Evolutionary conservation across 192 early-diverging fungal genomes (phyloP).

Genomic region (Allomyces javanicus): DNA sequence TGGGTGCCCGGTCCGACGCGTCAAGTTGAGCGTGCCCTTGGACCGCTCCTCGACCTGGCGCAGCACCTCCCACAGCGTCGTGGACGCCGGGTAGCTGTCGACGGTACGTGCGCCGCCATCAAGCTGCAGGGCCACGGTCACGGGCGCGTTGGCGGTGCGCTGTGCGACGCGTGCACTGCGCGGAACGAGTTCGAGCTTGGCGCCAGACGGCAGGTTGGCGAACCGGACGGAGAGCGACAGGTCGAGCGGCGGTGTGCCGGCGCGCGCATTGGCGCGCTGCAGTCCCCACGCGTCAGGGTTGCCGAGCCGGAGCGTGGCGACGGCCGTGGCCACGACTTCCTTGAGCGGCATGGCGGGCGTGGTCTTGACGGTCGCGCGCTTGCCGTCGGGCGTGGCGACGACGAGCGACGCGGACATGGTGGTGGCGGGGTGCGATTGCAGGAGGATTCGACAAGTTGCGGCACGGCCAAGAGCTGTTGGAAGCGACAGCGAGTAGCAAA

Average conservation of each 20-base stretch:
- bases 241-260: slow-evolving; percentile 41
- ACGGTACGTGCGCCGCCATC: slow-evolving; percentile 45
- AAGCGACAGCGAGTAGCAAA: no score
- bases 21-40: slow-evolving; percentile 30
- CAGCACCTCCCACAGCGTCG: slow-evolving; percentile 53
- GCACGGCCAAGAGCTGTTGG: no score
- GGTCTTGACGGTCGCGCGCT: slow-evolving; percentile 37
- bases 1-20: slow-evolving; percentile 16
- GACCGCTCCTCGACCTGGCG: slow-evolving; percentile 26
- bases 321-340: slow-evolving; percentile 36
- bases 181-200: slow-evolving; percentile 41
- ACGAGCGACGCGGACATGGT: slow-evolving; percentile 38
- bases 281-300: slow-evolving; percentile 35
- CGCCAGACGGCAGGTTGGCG: slow-evolving; percentile 59
- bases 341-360: slow-evolving; percentile 55
- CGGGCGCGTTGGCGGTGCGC: slow-evolving; percentile 6
- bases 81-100: slow-evolving; percentile 28
- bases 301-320: slow-evolving; percentile 29
- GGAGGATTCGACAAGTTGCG: no score
- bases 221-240: slow-evolving; percentile 54
- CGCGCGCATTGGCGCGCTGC: slow-evolving; percentile 18
- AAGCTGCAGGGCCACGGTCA: slow-evolving; percentile 54
- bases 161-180: not conserved
- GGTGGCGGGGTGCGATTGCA: not conserved
- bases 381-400: slow-evolving; percentile 24